phyloP scores from a whole-genome alignment of 805 yeast species.

The Ogataea methanolica region DNA sequence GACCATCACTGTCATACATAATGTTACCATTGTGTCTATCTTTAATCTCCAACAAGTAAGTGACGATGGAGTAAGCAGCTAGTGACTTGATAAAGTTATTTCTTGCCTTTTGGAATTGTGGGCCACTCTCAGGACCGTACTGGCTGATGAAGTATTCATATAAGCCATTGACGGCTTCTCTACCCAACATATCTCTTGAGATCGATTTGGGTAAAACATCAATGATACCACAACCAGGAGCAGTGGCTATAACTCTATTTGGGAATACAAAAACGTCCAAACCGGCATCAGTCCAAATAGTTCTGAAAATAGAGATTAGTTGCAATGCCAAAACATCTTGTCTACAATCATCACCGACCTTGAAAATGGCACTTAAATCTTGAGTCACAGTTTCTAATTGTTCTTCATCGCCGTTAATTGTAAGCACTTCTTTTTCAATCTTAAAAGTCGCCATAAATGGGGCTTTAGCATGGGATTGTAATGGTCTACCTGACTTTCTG shows the following conservation, averaged over 20 bases:
- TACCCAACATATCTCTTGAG: conserved; percentile 96
- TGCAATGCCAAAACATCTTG: conserved; percentile 95
- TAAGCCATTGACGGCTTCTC: conserved; percentile 97
- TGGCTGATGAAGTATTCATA: conserved; percentile 88
- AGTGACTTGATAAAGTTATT: conserved; percentile 89
- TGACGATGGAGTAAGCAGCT: conserved; percentile 91
- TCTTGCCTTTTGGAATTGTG: conserved; percentile 86
- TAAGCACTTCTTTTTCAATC: conserved; percentile 56
- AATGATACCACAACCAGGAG: conserved; percentile 98
- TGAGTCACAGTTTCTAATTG: conserved; percentile 28
- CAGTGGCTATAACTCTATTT: conserved; percentile 94
- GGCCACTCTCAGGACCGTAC: conserved; percentile 90
- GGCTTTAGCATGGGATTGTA: conserved; percentile 98
- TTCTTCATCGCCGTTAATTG: conserved; percentile 33
- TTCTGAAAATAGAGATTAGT: conserved; percentile 82
- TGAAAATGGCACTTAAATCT: conserved; percentile 88
- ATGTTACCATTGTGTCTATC: conserved; percentile 98
- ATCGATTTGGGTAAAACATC: conserved; percentile 95
- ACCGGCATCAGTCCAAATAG: conserved; percentile 85
- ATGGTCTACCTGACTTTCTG: conserved; percentile 86
- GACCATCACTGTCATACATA: conserved; percentile 93
- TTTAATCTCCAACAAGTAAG: conserved; percentile 87
- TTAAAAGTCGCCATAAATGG: conserved; percentile 97
- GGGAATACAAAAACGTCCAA: conserved; percentile 91
- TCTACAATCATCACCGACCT: conserved; percentile 98